These are phyloP conservation scores for Solanum verrucosum DNA, from an alignment of 257 asterid species.

Conservation along the genomic window DNA sequence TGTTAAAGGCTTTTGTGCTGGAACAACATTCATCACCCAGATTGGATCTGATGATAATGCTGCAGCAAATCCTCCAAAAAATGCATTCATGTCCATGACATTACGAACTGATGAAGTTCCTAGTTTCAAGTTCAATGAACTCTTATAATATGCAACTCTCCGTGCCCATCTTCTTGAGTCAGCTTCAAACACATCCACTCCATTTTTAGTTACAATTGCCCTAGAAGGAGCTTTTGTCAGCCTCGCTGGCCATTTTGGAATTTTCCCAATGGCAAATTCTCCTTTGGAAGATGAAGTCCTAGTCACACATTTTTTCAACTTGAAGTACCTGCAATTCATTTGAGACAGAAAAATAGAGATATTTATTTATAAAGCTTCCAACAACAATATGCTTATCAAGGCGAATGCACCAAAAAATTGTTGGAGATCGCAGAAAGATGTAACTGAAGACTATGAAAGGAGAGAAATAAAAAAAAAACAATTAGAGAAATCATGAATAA, in stretches of 20 bases:
- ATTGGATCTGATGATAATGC: conserved; percentile 68
- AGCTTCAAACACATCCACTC: conserved; percentile 74
- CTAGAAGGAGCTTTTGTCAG: conserved; percentile 65
- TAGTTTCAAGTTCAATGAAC: conserved; percentile 53
- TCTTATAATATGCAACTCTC: conserved; percentile 73
- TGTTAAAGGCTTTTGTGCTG: conserved; percentile 62
- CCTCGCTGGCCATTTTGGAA: conserved; percentile 87
- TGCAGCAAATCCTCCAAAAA: conserved; percentile 94
- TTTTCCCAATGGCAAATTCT: conserved; percentile 58
- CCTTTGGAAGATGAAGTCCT: conserved; percentile 53
- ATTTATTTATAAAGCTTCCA: not conserved
- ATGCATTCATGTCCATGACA: conserved; percentile 98
- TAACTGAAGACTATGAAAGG: not conserved
- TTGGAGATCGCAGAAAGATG: not conserved
- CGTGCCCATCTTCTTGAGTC: conserved; percentile 76
- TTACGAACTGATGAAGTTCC: conserved; percentile 83
- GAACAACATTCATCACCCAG: conserved; percentile 98
- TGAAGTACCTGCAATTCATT: conserved; percentile 53
- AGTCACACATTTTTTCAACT: conserved; percentile 80
- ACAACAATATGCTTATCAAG: not conserved
- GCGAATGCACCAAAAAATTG: not conserved
- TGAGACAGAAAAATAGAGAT: not conserved
- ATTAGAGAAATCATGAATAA: not conserved
- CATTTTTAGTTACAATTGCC: conserved; percentile 49
- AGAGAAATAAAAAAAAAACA: not conserved